Evolutionary conservation across 805 yeast species (phyloP).

Genomic region (Candida sithepensis): DNA sequence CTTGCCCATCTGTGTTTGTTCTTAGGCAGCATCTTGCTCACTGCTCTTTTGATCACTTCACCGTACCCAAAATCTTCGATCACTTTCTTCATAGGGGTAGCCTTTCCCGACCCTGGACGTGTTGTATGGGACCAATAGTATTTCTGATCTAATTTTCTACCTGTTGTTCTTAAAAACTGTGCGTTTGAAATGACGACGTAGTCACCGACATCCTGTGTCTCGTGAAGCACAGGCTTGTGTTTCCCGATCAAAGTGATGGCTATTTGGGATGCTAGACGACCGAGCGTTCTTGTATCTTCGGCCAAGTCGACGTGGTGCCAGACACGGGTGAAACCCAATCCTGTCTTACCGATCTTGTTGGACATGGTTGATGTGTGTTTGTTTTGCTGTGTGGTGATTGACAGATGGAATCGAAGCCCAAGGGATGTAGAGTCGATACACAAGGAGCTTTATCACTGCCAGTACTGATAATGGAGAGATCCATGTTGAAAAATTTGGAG

Average conservation of each 20-base stretch:
- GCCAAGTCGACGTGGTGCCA: slow-evolving; percentile 98
- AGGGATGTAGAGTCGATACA: too few relatives aligned
- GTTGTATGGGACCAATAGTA: slow-evolving; percentile 86
- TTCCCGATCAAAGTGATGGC: slow-evolving; percentile 93
- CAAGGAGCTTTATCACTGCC: too few relatives aligned
- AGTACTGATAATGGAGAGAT: too few relatives aligned
- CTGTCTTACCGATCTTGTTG: slow-evolving; percentile 42
- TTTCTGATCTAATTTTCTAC: slow-evolving; percentile 77
- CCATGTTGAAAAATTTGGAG: not conserved
- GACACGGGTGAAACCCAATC: slow-evolving; percentile 58
- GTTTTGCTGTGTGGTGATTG: too few relatives aligned
- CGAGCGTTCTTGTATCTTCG: slow-evolving; percentile 78
- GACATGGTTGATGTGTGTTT: slow-evolving; percentile 36
- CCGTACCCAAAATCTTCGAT: slow-evolving; percentile 78
- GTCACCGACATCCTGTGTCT: slow-evolving; percentile 85
- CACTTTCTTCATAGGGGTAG: slow-evolving; percentile 75
- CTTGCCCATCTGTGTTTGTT: slow-evolving; percentile 77
- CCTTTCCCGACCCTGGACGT: slow-evolving; percentile 85
- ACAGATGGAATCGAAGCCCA: too few relatives aligned
- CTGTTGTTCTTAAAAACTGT: slow-evolving; percentile 74
- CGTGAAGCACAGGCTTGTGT: slow-evolving; percentile 87
- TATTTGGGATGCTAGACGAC: slow-evolving; percentile 86
- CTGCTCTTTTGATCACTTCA: slow-evolving; percentile 85
- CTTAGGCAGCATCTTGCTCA: slow-evolving; percentile 94
- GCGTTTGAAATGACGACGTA: slow-evolving; percentile 96